Evolutionary conservation across 148 eudicot species (phyloP), one percentile per base, ranked within the genome.

Genomic region (Camellia lanceoleosa): DNA sequence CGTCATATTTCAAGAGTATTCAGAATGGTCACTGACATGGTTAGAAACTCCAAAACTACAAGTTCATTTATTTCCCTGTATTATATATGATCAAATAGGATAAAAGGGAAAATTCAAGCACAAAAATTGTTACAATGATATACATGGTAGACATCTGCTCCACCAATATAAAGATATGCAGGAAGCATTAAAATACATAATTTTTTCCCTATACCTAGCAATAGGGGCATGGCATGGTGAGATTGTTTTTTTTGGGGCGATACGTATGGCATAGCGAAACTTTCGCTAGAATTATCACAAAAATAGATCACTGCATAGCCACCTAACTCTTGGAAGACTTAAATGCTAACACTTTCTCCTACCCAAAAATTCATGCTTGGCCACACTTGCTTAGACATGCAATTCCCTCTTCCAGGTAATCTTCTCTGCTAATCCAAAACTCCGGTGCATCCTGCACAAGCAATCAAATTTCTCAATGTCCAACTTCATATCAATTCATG

Each of bases 341-440:
- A 10, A 15, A 13, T 20, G 65, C 60, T 55, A 13, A 68, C 54
- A 5, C 68, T 68, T 18, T 15, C 46, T 3, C 61, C 68, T 46
- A 59, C 5, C 11, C 19, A 5, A 4, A 58, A 51, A 12, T 63
- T 80, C 84, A 92, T 78, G 95, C 94, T 71, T 89, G 93, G 68
- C 98, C 97, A 82, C 95, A 92, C 84, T 93, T 96, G 90, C 91
- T 92, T 19, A 96, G 87, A 83, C 97, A 96, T 78, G 85, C 90
- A 70, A 96, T 85, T 82, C 99, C 99, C 84, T 96, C 99, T 89
- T 96, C 99, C 81, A 92, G 83, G 85, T 96, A 96, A 84, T 96
- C 99, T 86, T 96, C 89, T 80, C 89, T 89, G 81, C 87, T 93
- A 73, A 96, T 96, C 99, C 99, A 96, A 76, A 96, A 93, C 78